These are phyloP conservation scores for Starmerella kuoi DNA, from an alignment of 805 yeast genomes.

Conservation along the genomic window DNA sequence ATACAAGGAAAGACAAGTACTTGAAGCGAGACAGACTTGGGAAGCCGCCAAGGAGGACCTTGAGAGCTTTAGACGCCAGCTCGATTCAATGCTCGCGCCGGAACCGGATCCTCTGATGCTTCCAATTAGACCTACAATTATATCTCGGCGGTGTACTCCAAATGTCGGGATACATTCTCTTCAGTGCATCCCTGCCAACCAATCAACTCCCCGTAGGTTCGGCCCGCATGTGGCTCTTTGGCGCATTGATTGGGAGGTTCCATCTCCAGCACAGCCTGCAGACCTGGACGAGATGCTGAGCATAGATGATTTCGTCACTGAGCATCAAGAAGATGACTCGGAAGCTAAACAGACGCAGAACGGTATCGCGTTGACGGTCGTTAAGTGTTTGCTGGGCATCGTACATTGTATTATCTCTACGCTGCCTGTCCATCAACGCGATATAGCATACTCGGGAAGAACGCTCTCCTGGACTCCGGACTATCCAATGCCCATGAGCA, in stretches of 20 bases:
- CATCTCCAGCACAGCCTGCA: constrained; percentile 4
- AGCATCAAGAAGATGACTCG: not conserved
- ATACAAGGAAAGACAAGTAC: constrained; percentile 28
- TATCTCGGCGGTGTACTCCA: constrained; percentile 14
- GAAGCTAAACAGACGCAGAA: not conserved
- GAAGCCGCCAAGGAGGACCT: constrained; percentile 25
- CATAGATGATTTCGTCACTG: not conserved
- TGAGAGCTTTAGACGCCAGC: constrained; percentile 18
- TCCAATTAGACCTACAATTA: constrained; percentile 17
- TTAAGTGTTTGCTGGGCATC: constrained; percentile 19
- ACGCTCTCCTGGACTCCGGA: constrained; percentile 17
- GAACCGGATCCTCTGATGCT: constrained; percentile 11
- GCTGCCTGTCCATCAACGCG: constrained; percentile 20
- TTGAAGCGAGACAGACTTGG: constrained; percentile 27
- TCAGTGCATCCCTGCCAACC: constrained; percentile 6
- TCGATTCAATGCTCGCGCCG: constrained; percentile 18
- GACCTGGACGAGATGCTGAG: constrained; percentile 9
- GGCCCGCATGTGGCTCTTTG: constrained; percentile 9
- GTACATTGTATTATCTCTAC: constrained; percentile 21
- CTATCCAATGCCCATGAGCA: constrained; percentile 21
- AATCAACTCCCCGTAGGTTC: not conserved
- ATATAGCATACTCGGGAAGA: constrained; percentile 1
- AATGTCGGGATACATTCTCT: constrained; percentile 21
- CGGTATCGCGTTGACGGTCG: constrained; percentile 12
- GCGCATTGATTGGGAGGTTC: constrained; percentile 14